Conservation (phyloP, 169 alveolate genomes). For the Eimeria sp. region DNA sequence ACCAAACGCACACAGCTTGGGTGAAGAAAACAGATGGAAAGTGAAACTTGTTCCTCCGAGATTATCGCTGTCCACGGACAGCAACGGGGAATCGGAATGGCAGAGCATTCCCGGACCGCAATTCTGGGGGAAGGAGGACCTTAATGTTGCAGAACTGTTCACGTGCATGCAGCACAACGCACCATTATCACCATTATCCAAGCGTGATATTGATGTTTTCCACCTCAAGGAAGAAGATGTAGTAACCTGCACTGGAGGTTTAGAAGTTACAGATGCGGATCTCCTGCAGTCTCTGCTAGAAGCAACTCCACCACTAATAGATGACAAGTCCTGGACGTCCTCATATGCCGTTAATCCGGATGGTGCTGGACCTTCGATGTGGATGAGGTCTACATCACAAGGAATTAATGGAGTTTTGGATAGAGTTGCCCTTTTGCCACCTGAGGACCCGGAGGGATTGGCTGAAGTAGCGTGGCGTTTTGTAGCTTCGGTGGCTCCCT, state of each 20-base stretch:
- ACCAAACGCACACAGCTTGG: background rate
- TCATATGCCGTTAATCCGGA: background rate
- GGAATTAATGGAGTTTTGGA: background rate
- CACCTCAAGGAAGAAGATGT: constrained; percentile 43
- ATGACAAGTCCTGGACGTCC: constrained; percentile 17
- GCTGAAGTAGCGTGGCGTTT: constrained; percentile 42
- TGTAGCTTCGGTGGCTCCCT: background rate
- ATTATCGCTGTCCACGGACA: background rate
- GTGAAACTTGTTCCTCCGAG: constrained; percentile 25
- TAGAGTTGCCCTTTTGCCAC: constrained; percentile 1
- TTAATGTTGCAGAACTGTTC: constrained; percentile 23
- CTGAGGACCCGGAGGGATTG: constrained; percentile 8
- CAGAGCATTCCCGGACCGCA: constrained; percentile 42
- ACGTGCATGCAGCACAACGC: constrained; percentile 49
- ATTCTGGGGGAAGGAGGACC: constrained; percentile 56
- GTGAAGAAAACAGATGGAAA: background rate
- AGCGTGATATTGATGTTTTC: constrained; percentile 50
- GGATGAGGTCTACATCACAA: background rate
- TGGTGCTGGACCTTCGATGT: background rate
- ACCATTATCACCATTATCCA: constrained; percentile 14
- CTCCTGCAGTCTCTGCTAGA: constrained; percentile 43
- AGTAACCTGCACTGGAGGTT: constrained; percentile 58
- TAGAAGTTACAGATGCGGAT: constrained; percentile 50
- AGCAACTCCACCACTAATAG: constrained; percentile 54
- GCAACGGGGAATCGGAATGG: constrained; percentile 53